These are phyloP conservation scores for Hordeum pubiflorum DNA, from an alignment of 202 grass and related monocot species.

Conservation along the genomic window DNA sequence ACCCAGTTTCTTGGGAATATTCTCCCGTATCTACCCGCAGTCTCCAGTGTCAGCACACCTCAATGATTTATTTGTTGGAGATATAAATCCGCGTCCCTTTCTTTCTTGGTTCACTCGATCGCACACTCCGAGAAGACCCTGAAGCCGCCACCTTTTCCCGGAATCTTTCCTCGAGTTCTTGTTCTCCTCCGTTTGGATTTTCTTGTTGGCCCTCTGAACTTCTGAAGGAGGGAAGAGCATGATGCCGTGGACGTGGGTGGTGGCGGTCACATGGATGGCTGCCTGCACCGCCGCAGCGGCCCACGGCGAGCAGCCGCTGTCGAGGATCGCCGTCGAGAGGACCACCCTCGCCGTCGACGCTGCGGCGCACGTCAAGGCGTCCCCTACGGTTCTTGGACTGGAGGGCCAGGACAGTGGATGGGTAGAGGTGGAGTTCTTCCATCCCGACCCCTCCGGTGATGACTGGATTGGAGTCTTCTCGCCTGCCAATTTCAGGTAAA, in stretches of 20 bases:
- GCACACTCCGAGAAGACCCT: not conserved
- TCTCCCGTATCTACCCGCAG: not conserved
- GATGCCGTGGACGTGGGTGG: not conserved
- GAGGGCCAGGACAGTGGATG: slow-evolving; percentile 54
- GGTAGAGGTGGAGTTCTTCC: slow-evolving; percentile 60
- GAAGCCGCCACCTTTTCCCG: not conserved
- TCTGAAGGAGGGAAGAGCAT: not conserved
- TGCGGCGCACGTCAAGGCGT: slow-evolving; percentile 44
- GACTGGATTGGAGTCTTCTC: slow-evolving; percentile 89
- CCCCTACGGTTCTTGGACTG: slow-evolving; percentile 52
- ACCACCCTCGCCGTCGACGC: slow-evolving; percentile 36
- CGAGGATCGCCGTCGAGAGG: slow-evolving; percentile 60
- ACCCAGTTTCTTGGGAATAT: not conserved
- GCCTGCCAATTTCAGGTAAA: slow-evolving; percentile 63
- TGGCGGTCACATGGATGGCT: not conserved
- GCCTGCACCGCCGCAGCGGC: not conserved
- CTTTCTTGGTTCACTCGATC: not conserved
- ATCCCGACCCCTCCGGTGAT: slow-evolving; percentile 52
- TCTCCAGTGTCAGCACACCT: not conserved
- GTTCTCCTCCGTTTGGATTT: not conserved
- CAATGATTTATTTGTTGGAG: not conserved
- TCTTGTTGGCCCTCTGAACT: no score
- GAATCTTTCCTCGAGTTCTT: not conserved
- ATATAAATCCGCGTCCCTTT: not conserved
- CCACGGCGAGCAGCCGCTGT: slow-evolving; percentile 67